These are phyloP conservation scores for Penicillium cinerascens DNA, from an alignment of 495 filamentous ascomycete species.

Conservation along the genomic window DNA sequence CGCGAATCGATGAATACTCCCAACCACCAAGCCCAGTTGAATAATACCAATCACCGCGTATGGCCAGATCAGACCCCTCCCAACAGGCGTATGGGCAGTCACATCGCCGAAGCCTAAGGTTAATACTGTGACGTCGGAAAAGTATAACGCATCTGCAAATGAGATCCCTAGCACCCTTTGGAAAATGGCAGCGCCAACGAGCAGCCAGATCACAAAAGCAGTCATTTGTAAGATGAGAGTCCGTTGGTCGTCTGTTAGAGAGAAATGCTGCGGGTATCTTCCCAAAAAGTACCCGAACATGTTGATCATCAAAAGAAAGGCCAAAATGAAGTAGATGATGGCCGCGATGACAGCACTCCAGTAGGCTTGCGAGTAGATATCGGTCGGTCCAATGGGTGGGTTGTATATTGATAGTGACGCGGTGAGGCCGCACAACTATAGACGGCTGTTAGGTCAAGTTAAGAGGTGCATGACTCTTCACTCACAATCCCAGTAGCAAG, in stretches of 20 bases:
- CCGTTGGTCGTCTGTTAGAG: slow-evolving; percentile 67
- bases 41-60: slow-evolving; percentile 83
- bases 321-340: slow-evolving; percentile 60
- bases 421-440: slow-evolving; percentile 58
- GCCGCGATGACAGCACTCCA: slow-evolving; percentile 75
- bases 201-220: slow-evolving; percentile 59
- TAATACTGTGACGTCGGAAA: slow-evolving; percentile 62
- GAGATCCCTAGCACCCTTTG: slow-evolving; percentile 42
- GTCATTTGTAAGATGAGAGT: slow-evolving; percentile 65
- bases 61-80: slow-evolving; percentile 69
- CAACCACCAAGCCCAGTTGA: slow-evolving; percentile 81
- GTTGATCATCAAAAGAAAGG: slow-evolving; percentile 65
- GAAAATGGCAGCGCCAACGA: slow-evolving; percentile 58
- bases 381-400: slow-evolving; percentile 52
- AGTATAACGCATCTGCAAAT: slow-evolving; percentile 59
- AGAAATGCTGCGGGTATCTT: slow-evolving; percentile 73
- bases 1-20: slow-evolving; percentile 72
- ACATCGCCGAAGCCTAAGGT: slow-evolving; percentile 67
- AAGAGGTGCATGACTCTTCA: not conserved
- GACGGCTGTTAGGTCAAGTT: slow-evolving; percentile 1
- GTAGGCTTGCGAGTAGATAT: slow-evolving; percentile 70
- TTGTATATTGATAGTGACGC: slow-evolving; percentile 57
- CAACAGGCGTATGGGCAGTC: slow-evolving; percentile 42
- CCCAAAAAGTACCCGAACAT: slow-evolving; percentile 76
- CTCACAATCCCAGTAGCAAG: slow-evolving; percentile 62